Evolutionary conservation across 2,329 filamentous ascomycete genomes (phyloP).

Genomic region (Fusarium drepaniforme): DNA sequence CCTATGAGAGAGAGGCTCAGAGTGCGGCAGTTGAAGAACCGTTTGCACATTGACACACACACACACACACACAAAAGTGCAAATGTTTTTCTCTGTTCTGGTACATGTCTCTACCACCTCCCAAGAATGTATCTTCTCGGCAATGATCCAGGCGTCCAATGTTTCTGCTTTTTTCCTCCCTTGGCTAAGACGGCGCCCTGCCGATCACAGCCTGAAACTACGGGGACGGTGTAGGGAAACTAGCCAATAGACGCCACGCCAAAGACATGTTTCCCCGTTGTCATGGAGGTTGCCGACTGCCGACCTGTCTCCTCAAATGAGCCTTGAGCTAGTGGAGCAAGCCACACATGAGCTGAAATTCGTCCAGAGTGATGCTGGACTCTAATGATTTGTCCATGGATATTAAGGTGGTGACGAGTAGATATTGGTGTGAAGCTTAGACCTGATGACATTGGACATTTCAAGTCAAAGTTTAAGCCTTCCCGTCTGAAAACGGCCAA

Average conservation of each 20-base stretch:
- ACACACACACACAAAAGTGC: not conserved
- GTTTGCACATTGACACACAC: not conserved
- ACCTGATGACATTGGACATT: not conserved
- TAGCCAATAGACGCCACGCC: not conserved
- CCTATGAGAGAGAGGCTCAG: slow-evolving; percentile 2
- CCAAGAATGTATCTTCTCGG: not conserved
- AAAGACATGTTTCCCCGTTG: not conserved
- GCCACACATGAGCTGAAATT: slow-evolving; percentile 4
- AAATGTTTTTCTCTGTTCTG: not conserved
- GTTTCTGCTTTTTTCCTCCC: not conserved
- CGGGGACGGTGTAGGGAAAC: not conserved
- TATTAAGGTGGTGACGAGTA: not conserved
- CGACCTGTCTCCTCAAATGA: not conserved
- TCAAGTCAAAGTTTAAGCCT: not conserved
- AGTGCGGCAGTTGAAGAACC: not conserved
- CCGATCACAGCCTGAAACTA: slow-evolving; percentile 8
- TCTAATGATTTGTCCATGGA: not conserved
- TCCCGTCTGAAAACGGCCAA: not conserved
- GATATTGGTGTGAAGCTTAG: not conserved
- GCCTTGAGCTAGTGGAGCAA: not conserved
- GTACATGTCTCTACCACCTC: not conserved
- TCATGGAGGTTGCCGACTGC: slow-evolving; percentile 4
- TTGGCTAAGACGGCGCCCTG: not conserved
- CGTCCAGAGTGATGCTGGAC: not conserved
- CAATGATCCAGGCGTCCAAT: not conserved